A percentile compares a stretch with the other conserved stretches of the same genome.
Conservation (phyloP, 2,329 filamentous ascomycete genomes). For the Pseudogymnoascus sp. region DNA sequence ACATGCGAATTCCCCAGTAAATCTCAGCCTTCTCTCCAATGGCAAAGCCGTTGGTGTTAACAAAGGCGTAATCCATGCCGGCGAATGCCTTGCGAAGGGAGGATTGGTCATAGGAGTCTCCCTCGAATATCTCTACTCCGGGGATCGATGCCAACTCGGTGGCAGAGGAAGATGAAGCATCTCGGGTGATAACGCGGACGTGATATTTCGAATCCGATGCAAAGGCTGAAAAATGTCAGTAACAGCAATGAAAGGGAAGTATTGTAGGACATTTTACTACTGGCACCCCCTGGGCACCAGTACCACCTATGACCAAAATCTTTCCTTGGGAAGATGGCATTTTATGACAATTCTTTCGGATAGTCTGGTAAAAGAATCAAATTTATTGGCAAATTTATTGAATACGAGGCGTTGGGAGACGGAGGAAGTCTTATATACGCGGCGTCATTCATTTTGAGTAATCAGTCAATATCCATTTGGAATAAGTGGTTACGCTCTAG, state of each 20-base stretch:
- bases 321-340: conserved; percentile 42
- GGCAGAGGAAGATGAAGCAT: conserved; percentile 28
- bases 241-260: not conserved
- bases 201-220: conserved; percentile 19
- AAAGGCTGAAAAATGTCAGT: not conserved
- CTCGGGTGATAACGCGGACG: conserved; percentile 34
- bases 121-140: conserved; percentile 33
- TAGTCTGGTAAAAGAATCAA: not conserved
- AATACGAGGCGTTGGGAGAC: not conserved
- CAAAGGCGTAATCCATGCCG: conserved; percentile 31
- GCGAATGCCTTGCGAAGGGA: conserved; percentile 30
- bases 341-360: not conserved
- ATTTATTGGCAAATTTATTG: not conserved
- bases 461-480: not conserved
- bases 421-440: conserved; percentile 13
- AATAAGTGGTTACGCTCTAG: not conserved
- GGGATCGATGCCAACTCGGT: conserved; percentile 29
- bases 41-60: conserved; percentile 37
- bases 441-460: not conserved
- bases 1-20: conserved; percentile 32
- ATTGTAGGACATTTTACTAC: conserved; percentile 27
- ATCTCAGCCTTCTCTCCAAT: conserved; percentile 29
- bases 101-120: conserved; percentile 30
- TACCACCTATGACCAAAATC: conserved; percentile 41
- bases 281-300: conserved; percentile 32